Evolutionary conservation across 768 basidiomycete genomes (phyloP).

Genomic region (Boletus coccyginus): DNA sequence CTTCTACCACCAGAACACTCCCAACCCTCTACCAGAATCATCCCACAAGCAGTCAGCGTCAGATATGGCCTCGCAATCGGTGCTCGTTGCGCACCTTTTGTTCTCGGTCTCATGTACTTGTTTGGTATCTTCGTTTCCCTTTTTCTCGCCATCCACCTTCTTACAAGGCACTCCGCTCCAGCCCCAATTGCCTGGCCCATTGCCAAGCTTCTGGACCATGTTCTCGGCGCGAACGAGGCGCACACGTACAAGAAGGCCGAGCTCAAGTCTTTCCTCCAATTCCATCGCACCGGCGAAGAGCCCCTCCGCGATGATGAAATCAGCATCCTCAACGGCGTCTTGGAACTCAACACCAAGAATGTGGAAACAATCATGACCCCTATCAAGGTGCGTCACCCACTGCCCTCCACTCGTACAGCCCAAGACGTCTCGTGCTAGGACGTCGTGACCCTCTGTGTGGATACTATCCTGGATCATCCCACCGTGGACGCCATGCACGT

Average conservation of each 20-base stretch:
- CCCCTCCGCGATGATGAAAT: constrained; percentile 79
- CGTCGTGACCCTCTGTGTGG: constrained; percentile 74
- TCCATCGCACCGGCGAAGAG: constrained; percentile 75
- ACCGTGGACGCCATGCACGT: constrained; percentile 74
- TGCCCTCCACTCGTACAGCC: not conserved
- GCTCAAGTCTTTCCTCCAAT: constrained; percentile 74
- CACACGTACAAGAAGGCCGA: constrained; percentile 83
- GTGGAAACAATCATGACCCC: constrained; percentile 83
- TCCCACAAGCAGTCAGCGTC: constrained; percentile 70
- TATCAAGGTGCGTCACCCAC: constrained; percentile 45
- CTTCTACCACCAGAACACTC: not conserved
- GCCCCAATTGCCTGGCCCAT: constrained; percentile 77
- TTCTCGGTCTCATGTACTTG: constrained; percentile 69
- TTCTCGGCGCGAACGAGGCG: constrained; percentile 71
- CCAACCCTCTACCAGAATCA: constrained; percentile 43
- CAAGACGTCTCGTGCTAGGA: constrained; percentile 45
- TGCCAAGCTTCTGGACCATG: constrained; percentile 71
- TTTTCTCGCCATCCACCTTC: not conserved
- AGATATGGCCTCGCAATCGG: constrained; percentile 82
- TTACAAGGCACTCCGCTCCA: constrained; percentile 17
- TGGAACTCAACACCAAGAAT: constrained; percentile 74
- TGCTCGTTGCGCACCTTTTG: constrained; percentile 73
- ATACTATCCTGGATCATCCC: constrained; percentile 75
- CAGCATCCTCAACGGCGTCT: constrained; percentile 73
- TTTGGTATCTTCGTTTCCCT: constrained; percentile 31